These are phyloP conservation scores for Didymella glomerata DNA, from an alignment of 2,329 filamentous ascomycete species.

Conservation along the genomic window DNA sequence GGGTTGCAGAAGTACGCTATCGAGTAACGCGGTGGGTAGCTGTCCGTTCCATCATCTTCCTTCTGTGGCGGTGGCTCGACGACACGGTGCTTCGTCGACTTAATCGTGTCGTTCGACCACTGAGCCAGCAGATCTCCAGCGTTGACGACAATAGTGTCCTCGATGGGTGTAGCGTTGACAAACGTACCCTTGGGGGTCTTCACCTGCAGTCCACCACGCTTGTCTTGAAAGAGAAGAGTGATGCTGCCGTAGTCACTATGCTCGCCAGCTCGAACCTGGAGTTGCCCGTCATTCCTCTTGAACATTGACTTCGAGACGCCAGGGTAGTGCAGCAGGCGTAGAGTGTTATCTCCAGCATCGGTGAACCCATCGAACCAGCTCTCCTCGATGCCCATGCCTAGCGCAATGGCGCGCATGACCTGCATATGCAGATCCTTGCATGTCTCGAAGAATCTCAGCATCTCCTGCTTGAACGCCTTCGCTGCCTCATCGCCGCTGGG, in stretches of 20 bases:
- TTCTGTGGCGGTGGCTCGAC: slow-evolving; percentile 75
- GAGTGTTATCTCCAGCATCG: slow-evolving; percentile 60
- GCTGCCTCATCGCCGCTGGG: slow-evolving; percentile 65
- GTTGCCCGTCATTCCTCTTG: slow-evolving; percentile 69
- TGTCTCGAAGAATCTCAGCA: slow-evolving; percentile 76
- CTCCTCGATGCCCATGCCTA: slow-evolving; percentile 78
- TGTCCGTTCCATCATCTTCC: slow-evolving; percentile 57
- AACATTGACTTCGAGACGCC: slow-evolving; percentile 72
- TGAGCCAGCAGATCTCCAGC: slow-evolving; percentile 85
- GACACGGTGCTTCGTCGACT: slow-evolving; percentile 87
- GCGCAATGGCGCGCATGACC: slow-evolving; percentile 83
- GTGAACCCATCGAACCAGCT: slow-evolving; percentile 80
- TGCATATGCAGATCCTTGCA: slow-evolving; percentile 79
- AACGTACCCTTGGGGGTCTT: slow-evolving; percentile 78
- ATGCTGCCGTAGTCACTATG: slow-evolving; percentile 72
- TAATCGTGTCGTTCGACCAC: slow-evolving; percentile 92
- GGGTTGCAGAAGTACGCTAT: slow-evolving; percentile 95
- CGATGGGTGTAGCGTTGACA: slow-evolving; percentile 83
- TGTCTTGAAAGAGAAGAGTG: slow-evolving; percentile 60
- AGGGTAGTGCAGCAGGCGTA: slow-evolving; percentile 81
- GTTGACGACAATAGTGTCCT: slow-evolving; percentile 84
- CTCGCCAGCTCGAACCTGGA: slow-evolving; percentile 79
- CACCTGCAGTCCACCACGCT: slow-evolving; percentile 66
- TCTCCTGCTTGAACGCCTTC: slow-evolving; percentile 71
- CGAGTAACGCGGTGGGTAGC: slow-evolving; percentile 79